A percentile compares a stretch with the other conserved stretches of the same genome.
Evolutionary conservation across 129 eudicot species (phyloP).

Genomic region (Tagetes patula): DNA sequence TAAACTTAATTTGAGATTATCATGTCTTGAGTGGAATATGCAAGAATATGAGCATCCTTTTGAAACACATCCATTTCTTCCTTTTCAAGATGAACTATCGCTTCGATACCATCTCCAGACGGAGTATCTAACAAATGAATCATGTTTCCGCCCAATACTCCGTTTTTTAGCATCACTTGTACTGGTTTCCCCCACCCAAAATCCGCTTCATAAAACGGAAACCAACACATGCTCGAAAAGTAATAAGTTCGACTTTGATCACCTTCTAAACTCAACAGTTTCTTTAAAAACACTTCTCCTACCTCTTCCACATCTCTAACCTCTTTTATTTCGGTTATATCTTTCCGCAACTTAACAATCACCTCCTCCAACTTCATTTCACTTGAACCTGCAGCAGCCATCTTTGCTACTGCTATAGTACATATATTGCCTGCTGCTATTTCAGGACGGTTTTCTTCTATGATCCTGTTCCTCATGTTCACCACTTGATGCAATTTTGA

Average conservation of each 20-base stretch:
- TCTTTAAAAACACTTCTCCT: neutral
- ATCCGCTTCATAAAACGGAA: conserved; percentile 28
- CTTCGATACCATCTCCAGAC: conserved; percentile 26
- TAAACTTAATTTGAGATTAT: too few relatives aligned
- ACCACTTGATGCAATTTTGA: conserved; percentile 7
- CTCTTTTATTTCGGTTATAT: neutral
- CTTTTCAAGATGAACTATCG: neutral
- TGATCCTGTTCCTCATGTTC: conserved; percentile 14
- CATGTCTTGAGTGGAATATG: neutral
- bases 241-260: neutral
- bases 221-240: conserved; percentile 8
- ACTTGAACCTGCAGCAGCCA: neutral
- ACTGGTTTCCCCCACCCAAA: conserved; percentile 34
- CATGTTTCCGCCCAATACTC: neutral
- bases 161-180: neutral
- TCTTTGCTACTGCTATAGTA: neutral
- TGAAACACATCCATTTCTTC: conserved; percentile 21
- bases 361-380: conserved; percentile 15
- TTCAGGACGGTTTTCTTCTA: conserved; percentile 5
- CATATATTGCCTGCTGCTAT: conserved; percentile 15
- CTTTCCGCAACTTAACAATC: conserved; percentile 14
- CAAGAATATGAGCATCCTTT: conserved; percentile 14
- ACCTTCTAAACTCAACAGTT: neutral
- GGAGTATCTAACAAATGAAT: conserved; percentile 15
- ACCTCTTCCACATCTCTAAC: conserved; percentile 15